phyloP scores from a whole-genome alignment of 2,329 filamentous ascomycete species.

The Niveomyces coronatus region DNA sequence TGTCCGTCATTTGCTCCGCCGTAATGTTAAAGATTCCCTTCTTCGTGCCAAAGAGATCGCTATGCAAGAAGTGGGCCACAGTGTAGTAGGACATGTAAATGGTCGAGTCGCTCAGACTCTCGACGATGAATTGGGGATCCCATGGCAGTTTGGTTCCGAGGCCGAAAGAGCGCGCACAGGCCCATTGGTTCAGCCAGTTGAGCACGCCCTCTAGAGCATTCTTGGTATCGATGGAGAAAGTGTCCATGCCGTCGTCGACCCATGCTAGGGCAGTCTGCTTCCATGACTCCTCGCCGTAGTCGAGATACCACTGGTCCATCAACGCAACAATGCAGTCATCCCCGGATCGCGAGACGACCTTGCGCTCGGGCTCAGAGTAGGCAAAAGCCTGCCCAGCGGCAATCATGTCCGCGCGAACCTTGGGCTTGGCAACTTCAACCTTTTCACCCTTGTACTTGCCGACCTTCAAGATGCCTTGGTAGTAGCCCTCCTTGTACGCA shows the following conservation, averaged over 20 bases:
- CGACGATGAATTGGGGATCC: slow-evolving; percentile 84
- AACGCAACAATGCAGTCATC: slow-evolving; percentile 90
- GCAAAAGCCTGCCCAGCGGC: slow-evolving; percentile 72
- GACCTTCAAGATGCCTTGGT: slow-evolving; percentile 81
- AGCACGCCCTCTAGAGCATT: slow-evolving; percentile 77
- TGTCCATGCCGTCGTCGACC: slow-evolving; percentile 65
- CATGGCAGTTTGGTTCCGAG: slow-evolving; percentile 91
- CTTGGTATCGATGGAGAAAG: slow-evolving; percentile 67
- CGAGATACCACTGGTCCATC: slow-evolving; percentile 96
- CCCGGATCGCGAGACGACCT: slow-evolving; percentile 78
- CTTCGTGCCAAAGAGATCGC: slow-evolving; percentile 73
- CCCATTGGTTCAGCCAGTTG: slow-evolving; percentile 92
- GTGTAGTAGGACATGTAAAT: slow-evolving; percentile 84
- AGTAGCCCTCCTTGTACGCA: slow-evolving; percentile 95
- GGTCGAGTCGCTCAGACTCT: slow-evolving; percentile 84
- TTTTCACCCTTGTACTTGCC: slow-evolving; percentile 82
- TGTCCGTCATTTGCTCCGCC: slow-evolving; percentile 82
- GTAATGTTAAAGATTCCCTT: slow-evolving; percentile 59
- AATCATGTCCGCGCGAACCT: slow-evolving; percentile 70
- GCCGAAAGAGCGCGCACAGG: slow-evolving; percentile 83
- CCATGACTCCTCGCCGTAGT: slow-evolving; percentile 90
- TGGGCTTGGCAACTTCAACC: slow-evolving; percentile 78
- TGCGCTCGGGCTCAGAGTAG: slow-evolving; percentile 87
- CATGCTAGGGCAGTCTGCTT: slow-evolving; percentile 63
- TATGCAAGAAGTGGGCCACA: slow-evolving; percentile 58